phyloP scores from a whole-genome alignment of 2,329 filamentous ascomycete genomes.

The Trichoderma sp. region DNA sequence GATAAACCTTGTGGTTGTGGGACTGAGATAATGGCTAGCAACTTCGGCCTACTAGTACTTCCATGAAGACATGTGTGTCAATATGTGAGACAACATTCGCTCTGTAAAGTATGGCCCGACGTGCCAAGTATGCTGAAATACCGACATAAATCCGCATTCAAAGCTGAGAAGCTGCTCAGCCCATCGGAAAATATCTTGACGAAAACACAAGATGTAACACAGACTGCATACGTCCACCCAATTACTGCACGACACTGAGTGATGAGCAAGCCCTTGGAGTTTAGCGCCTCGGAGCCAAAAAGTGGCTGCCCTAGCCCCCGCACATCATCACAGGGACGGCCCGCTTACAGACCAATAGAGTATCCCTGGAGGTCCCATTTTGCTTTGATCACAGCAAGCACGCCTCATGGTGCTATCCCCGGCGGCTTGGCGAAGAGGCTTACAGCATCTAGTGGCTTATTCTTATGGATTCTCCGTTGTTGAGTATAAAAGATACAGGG shows the following conservation, averaged over 20 bases:
- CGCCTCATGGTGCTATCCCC: background rate
- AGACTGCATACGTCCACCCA: background rate
- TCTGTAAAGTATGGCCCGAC: background rate
- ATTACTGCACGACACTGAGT: background rate
- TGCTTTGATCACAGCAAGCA: background rate
- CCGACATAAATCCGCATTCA: conserved; percentile 13
- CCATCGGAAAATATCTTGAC: background rate
- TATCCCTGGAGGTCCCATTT: background rate
- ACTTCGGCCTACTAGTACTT: background rate
- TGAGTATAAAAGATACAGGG: conserved; percentile 15
- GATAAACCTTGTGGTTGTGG: background rate
- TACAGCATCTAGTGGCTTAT: conserved; percentile 4
- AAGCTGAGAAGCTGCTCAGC: background rate
- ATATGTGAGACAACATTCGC: background rate
- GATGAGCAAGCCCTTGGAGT: background rate
- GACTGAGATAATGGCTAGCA: background rate
- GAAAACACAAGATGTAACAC: background rate
- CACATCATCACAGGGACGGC: conserved; percentile 15
- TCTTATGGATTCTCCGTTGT: background rate
- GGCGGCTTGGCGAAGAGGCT: background rate
- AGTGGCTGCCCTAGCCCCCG: conserved; percentile 16
- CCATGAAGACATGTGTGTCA: background rate
- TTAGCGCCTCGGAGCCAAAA: conserved; percentile 26
- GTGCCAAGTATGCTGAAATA: background rate
- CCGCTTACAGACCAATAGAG: conserved; percentile 18